Percentiles rank a stretch among this genome's conserved stretches.
Evolutionary conservation across 305 asterid species (phyloP).

Genomic region (Fraxinus greggii): DNA sequence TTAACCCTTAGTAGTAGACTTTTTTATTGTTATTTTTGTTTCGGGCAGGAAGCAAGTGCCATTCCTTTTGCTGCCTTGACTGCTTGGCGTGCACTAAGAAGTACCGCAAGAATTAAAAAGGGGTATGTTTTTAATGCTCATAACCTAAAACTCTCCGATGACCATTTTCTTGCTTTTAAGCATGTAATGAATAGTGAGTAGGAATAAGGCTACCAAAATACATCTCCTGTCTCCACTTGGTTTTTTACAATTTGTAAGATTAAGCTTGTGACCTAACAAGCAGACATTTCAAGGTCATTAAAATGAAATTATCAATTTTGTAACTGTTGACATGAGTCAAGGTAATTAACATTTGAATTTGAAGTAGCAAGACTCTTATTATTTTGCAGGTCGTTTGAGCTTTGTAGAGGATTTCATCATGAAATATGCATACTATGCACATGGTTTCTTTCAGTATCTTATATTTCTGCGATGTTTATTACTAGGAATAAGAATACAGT

Average conservation of each 20-base stretch:
- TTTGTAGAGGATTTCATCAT: conserved; percentile 7
- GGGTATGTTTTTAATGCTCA: conserved; percentile 52
- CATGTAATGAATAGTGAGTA: background rate
- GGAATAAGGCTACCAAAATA: background rate
- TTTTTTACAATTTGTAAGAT: background rate
- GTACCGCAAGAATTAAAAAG: conserved; percentile 68
- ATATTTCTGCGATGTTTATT: background rate
- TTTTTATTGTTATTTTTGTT: conserved; percentile 1
- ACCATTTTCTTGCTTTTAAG: background rate
- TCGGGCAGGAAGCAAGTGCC: conserved; percentile 87
- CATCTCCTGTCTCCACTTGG: conserved; percentile 1
- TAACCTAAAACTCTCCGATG: conserved; percentile 16
- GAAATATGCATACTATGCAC: conserved; percentile 7
- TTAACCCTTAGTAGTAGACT: background rate
- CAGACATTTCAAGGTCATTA: conserved; percentile 14
- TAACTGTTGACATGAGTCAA: background rate
- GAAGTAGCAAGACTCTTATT: background rate
- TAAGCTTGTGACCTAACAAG: background rate
- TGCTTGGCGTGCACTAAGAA: conserved; percentile 96
- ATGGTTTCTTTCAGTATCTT: background rate
- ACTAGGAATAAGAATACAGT: background rate
- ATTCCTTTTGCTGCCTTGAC: conserved; percentile 96
- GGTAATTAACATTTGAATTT: background rate
- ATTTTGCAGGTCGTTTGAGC: background rate
- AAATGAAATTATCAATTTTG: background rate